These are phyloP conservation scores for Zygoascus biomembranicola DNA, from an alignment of 805 yeast species.

Conservation along the genomic window DNA sequence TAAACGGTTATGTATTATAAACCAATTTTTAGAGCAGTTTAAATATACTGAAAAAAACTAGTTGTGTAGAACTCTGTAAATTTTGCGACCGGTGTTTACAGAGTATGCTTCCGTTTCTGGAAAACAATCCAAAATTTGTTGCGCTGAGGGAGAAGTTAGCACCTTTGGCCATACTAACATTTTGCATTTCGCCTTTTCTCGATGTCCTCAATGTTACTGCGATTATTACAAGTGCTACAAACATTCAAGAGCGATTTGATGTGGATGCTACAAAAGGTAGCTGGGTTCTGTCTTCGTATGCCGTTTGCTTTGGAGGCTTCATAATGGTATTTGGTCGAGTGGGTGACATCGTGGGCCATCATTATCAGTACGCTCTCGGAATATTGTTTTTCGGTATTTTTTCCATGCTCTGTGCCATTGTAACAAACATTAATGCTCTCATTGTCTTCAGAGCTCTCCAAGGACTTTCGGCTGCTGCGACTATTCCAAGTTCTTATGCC, in stretches of 20 bases:
- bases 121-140: neutral
- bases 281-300: constrained; percentile 39
- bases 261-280: constrained; percentile 12
- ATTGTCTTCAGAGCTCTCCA: neutral
- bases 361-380: constrained; percentile 25
- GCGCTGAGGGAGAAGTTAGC: neutral
- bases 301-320: constrained; percentile 38
- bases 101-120: neutral
- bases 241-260: constrained; percentile 15
- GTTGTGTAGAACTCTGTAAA: no score
- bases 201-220: constrained; percentile 22
- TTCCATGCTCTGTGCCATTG: constrained; percentile 17
- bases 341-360: constrained; percentile 36
- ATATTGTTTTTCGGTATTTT: constrained; percentile 21
- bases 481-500: neutral
- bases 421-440: neutral
- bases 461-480: constrained; percentile 2
- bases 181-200: constrained; percentile 3
- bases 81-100: neutral
- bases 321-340: constrained; percentile 37
- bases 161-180: neutral
- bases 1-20: neutral
- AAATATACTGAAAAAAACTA: no score
- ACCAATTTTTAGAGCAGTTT: neutral
- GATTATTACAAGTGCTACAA: constrained; percentile 15